These are phyloP conservation scores for Colletotrichum trifolii DNA, from an alignment of 2,329 filamentous ascomycete species.

Conservation along the genomic window DNA sequence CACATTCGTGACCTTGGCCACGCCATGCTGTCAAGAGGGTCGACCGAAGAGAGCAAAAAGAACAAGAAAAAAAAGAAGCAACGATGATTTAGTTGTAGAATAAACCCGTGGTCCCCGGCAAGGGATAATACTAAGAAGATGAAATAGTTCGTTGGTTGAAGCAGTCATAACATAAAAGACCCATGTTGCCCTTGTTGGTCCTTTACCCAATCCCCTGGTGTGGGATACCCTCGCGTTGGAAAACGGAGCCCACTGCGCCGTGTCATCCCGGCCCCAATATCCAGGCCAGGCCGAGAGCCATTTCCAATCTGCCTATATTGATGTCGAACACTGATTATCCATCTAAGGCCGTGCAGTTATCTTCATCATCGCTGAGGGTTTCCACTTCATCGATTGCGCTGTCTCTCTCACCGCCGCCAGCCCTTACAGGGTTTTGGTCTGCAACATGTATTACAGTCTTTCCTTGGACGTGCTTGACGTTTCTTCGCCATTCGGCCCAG, in stretches of 20 bases:
- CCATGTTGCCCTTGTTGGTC: no score
- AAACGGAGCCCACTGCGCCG: no score
- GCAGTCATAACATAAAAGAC: no score
- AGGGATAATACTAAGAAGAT: conserved; percentile 41
- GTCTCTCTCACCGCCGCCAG: conserved; percentile 68
- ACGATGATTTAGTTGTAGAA: no score
- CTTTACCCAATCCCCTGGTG: no score
- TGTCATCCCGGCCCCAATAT: no score
- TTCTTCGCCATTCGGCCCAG: conserved; percentile 83
- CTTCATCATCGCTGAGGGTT: conserved; percentile 79
- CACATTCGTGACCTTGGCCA: conserved; percentile 77
- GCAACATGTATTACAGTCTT: conserved; percentile 90
- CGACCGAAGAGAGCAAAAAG: conserved; percentile 45
- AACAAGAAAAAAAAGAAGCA: no score
- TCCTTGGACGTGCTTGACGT: conserved; percentile 79
- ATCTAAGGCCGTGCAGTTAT: conserved; percentile 50
- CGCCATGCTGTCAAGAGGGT: conserved; percentile 57
- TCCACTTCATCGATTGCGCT: conserved; percentile 91
- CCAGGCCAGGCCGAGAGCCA: no score
- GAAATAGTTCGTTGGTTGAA: conserved; percentile 40
- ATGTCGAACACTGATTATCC: neutral
- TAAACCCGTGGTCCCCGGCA: no score
- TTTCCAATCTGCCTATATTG: no score
- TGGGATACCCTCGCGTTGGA: no score
- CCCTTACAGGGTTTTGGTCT: conserved; percentile 72